Conservation (phyloP, 345 rosid genomes). For the Conringia planisiliqua region DNA sequence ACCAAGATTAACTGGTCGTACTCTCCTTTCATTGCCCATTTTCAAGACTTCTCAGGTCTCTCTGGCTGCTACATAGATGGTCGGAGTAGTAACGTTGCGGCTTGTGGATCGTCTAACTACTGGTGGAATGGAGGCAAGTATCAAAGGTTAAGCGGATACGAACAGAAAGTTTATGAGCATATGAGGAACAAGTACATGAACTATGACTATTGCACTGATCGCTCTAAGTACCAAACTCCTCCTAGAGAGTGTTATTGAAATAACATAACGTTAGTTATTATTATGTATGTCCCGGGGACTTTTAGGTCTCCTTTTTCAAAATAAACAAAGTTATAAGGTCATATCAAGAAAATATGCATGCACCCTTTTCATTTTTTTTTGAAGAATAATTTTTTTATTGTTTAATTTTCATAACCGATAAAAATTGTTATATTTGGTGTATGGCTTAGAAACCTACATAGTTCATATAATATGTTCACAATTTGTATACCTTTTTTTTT, state of each 20-base stretch:
- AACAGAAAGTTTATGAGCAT: constrained; percentile 15
- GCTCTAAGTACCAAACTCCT: constrained; percentile 3
- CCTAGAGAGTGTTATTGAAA: constrained; percentile 28
- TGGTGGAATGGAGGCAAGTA: constrained; percentile 59
- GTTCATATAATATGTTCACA: too few relatives aligned
- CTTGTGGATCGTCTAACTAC: constrained; percentile 31
- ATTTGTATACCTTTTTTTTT: too few relatives aligned
- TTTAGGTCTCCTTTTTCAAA: too few relatives aligned
- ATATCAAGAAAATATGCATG: too few relatives aligned
- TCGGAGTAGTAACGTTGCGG: constrained; percentile 11
- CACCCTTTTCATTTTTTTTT: too few relatives aligned
- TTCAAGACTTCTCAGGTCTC: constrained; percentile 43
- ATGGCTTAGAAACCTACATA: too few relatives aligned
- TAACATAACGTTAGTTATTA: neutral
- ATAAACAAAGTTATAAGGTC: too few relatives aligned
- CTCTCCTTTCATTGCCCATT: constrained; percentile 57
- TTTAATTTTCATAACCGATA: too few relatives aligned
- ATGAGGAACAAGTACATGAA: constrained; percentile 31
- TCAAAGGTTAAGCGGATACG: constrained; percentile 16
- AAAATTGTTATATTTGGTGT: too few relatives aligned
- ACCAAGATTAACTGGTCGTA: constrained; percentile 58
- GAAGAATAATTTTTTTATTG: too few relatives aligned
- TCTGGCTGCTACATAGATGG: constrained; percentile 39
- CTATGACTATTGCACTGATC: constrained; percentile 33
- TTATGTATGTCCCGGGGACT: neutral